Conservation (phyloP, 768 basidiomycete genomes). For the Mycena amicta region DNA sequence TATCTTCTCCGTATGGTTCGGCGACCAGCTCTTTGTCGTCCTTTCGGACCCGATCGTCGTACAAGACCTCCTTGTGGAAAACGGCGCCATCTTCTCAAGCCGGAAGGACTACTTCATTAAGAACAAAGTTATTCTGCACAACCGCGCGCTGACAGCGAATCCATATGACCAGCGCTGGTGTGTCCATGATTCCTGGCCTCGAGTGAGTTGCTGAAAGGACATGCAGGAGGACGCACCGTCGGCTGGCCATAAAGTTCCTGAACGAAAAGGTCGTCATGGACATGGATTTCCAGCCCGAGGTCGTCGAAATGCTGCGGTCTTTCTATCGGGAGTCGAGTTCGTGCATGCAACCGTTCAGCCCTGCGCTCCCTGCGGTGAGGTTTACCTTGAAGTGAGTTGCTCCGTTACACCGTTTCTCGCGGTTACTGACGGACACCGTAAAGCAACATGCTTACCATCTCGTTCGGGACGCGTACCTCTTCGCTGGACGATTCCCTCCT, state of each 20-base stretch:
- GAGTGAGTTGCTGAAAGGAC: no score
- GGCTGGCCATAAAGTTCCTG: no score
- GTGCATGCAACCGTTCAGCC: slow-evolving; percentile 25
- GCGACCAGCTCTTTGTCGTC: slow-evolving; percentile 29
- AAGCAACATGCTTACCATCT: slow-evolving; percentile 30
- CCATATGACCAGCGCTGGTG: slow-evolving; percentile 30
- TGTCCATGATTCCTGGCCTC: no score
- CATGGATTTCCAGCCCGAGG: slow-evolving; percentile 26
- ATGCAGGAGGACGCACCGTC: no score
- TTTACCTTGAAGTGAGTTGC: slow-evolving; percentile 26
- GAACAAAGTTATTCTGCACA: slow-evolving; percentile 27
- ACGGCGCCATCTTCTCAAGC: slow-evolving; percentile 29
- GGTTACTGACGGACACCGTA: no score
- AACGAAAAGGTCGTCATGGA: no score
- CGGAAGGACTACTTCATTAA: slow-evolving; percentile 31
- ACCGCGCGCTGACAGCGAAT: slow-evolving; percentile 28
- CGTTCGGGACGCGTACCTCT: slow-evolving; percentile 27
- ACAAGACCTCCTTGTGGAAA: slow-evolving; percentile 27
- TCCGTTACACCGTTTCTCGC: neutral
- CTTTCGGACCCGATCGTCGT: slow-evolving; percentile 27
- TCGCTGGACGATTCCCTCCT: slow-evolving; percentile 25
- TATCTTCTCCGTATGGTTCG: slow-evolving; percentile 30
- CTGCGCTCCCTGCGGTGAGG: slow-evolving; percentile 23
- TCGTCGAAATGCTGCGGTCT: slow-evolving; percentile 20
- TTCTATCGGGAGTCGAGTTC: slow-evolving; percentile 15